These are phyloP conservation scores for Zychaea mexicana DNA, from an alignment of 371 early-diverging fungal genomes.

Conservation along the genomic window DNA sequence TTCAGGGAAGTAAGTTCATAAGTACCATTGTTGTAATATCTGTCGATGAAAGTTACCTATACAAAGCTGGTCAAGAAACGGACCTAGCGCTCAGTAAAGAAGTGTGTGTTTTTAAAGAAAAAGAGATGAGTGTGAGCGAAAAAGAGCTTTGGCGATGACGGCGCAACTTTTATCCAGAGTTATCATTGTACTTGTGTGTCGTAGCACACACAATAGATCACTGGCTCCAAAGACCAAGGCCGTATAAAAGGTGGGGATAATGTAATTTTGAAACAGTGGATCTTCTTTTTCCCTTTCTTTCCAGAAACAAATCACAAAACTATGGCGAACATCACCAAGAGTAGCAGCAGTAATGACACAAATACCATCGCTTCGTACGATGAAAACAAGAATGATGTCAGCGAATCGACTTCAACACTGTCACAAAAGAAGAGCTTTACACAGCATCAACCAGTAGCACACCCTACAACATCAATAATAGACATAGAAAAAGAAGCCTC, in stretches of 20 bases:
- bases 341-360: too few relatives aligned
- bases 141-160: not conserved
- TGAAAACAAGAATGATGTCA: not conserved
- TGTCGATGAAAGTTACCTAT: too few relatives aligned
- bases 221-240: not conserved
- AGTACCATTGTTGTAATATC: too few relatives aligned
- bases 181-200: not conserved
- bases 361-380: too few relatives aligned
- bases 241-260: not conserved
- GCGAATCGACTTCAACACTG: not conserved
- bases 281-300: not conserved
- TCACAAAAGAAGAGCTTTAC: not conserved
- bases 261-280: not conserved
- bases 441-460: not conserved
- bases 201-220: not conserved
- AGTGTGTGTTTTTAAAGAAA: not conserved
- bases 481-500: not conserved
- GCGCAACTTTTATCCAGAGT: not conserved
- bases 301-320: too few relatives aligned
- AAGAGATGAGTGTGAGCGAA: not conserved
- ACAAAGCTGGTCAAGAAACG: too few relatives aligned
- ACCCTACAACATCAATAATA: not conserved
- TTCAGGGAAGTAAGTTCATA: too few relatives aligned
- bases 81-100: not conserved
- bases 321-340: too few relatives aligned